phyloP scores from a whole-genome alignment of 2,329 filamentous ascomycete genomes.

The Aureobasidium sp. region DNA sequence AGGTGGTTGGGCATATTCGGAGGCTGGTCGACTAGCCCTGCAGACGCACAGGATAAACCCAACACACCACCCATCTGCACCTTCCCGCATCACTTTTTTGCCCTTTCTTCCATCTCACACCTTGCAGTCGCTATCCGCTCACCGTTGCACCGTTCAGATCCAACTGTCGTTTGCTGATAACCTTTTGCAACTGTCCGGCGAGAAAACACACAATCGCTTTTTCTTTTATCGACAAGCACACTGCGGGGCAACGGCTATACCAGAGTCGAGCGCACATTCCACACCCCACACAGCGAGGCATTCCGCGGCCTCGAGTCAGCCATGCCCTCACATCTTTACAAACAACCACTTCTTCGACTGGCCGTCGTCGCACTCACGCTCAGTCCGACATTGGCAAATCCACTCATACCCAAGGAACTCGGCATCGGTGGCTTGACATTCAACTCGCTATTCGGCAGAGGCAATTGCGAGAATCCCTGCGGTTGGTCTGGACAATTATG shows the following conservation, averaged over 20 bases:
- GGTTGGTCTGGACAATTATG: conserved; percentile 47
- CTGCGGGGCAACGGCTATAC: conserved; percentile 13
- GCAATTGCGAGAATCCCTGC: conserved; percentile 42
- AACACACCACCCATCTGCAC: conserved; percentile 7
- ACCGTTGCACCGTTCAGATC: conserved; percentile 3
- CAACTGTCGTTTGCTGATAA: background rate
- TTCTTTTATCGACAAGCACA: conserved; percentile 3
- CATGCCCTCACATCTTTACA: conserved; percentile 1
- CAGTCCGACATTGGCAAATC: conserved; percentile 23
- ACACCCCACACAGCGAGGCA: conserved; percentile 13
- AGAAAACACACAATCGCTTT: background rate
- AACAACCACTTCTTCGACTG: conserved; percentile 24
- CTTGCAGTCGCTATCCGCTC: background rate
- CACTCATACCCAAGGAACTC: conserved; percentile 21
- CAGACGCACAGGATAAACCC: conserved; percentile 12
- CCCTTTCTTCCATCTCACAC: background rate
- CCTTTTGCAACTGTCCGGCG: background rate
- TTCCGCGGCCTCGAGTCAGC: conserved; percentile 22
- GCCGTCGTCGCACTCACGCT: conserved; percentile 24
- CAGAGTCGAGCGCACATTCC: background rate
- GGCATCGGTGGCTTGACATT: conserved; percentile 24
- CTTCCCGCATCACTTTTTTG: background rate
- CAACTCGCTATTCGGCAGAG: conserved; percentile 30
- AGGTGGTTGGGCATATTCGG: conserved; percentile 15
- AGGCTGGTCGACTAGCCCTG: conserved; percentile 6